Conservation (phyloP, 2,329 filamentous ascomycete species). For the Trichoderma koningii region DNA sequence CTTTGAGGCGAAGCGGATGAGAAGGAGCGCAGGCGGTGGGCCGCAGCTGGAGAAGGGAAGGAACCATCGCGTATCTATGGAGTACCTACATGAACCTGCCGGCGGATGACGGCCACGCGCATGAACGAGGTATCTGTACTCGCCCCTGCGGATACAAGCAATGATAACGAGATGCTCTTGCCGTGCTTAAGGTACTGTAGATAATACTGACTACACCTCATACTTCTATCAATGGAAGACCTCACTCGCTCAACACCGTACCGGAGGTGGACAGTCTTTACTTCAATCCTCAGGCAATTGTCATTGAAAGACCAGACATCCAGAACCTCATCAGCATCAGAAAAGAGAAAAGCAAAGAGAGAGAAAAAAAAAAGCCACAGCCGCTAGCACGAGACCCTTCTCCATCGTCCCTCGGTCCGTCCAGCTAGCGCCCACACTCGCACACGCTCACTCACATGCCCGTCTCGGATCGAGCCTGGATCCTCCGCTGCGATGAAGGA, state of each 20-base stretch:
- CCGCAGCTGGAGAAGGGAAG: conserved; percentile 10
- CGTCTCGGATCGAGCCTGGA: background rate
- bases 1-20: background rate
- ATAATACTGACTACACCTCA: no score
- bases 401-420: conserved; percentile 9
- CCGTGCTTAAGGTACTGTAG: no score
- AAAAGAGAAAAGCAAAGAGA: no score
- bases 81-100: background rate
- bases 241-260: background rate
- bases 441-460: background rate
- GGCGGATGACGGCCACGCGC: background rate
- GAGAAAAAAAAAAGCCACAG: background rate
- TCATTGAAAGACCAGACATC: background rate
- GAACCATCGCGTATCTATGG: background rate
- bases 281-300: background rate
- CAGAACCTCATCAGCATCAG: no score
- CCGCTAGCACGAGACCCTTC: background rate
- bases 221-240: background rate
- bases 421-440: background rate
- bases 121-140: background rate
- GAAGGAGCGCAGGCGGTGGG: conserved; percentile 8
- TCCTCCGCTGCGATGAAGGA: background rate
- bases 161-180: background rate
- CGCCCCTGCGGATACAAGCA: no score
- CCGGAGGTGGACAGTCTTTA: no score